Evolutionary conservation across 73 alveolate genomes (phyloP), one percentile per base, ranked within the genome.

Genomic region (Symbiodinium pilosum): DNA sequence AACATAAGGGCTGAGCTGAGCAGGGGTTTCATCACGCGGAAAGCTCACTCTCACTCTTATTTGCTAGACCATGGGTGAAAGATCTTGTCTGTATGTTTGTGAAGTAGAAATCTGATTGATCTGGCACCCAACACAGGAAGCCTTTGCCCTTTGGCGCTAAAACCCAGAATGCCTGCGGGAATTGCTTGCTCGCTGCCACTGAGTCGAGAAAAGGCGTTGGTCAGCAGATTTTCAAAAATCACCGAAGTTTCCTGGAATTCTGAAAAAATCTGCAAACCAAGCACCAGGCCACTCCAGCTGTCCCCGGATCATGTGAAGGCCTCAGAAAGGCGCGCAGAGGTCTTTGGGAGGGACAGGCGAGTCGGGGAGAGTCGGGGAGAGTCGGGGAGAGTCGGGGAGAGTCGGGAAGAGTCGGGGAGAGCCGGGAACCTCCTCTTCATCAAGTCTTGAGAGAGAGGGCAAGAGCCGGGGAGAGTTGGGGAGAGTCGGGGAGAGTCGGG

Each of bases 371-470:
- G n/a, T n/a, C n/a, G n/a, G n/a, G n/a, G n/a, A 36, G 36, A 43
- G 30, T n/a, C 85, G 44, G 32, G 85, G 43, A n/a, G 44, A 5
- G 85, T 18, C 42, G 43, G 6, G 18, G 44, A 73, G 85, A 73
- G 85, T 73, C 85, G 85, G 36, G 64, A 16, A 47, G 64, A 47
- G 64, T 47, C 64, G 64, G 64, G 85, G 85, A 73, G 85, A n/a
- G 85, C 12, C 85, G 85, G 36, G 85, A 4, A 21, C 47, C 30
- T 28, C n/a, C n/a, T n/a, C n/a, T n/a, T n/a, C n/a, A n/a, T n/a
- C n/a, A 32, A 7, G 85, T n/a, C 47, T 26, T 21, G 85, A 73
- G 44, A 8, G 16, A 47, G 64, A 47, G 16, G 16, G 64, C 24
- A 8, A 47, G 64, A 47, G 64, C 16, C 64, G 64, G 64, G 24